Percentiles rank a stretch among this genome's conserved stretches.
These are phyloP conservation scores for Cryptococcus maquisensis DNA, from an alignment of 1,284 basidiomycete genomes.

Conservation along the genomic window DNA sequence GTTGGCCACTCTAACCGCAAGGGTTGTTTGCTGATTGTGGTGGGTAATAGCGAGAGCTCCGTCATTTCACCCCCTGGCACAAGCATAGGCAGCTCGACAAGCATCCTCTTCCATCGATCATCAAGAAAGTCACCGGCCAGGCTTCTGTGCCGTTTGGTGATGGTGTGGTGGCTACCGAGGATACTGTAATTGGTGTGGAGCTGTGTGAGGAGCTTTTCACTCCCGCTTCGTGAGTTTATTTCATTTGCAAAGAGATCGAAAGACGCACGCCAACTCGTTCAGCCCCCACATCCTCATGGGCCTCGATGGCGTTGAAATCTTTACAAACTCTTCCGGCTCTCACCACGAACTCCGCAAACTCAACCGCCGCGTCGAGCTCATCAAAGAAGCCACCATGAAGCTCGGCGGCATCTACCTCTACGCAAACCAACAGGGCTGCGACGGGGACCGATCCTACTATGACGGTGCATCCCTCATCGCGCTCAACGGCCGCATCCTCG, in stretches of 20 bases:
- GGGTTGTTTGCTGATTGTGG: neutral
- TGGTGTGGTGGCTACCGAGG: slow-evolving; percentile 84
- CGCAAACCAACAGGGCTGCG: slow-evolving; percentile 98
- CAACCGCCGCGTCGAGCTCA: slow-evolving; percentile 83
- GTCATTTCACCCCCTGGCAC: slow-evolving; percentile 94
- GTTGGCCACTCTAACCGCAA: no score
- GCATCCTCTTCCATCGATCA: slow-evolving; percentile 80
- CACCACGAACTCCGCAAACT: slow-evolving; percentile 97
- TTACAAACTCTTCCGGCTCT: slow-evolving; percentile 94
- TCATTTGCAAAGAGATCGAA: no score
- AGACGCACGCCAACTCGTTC: slow-evolving; percentile 1
- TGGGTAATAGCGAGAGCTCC: slow-evolving; percentile 64
- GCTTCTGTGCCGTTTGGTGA: slow-evolving; percentile 92
- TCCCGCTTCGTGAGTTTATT: slow-evolving; percentile 68
- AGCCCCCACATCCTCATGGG: slow-evolving; percentile 97
- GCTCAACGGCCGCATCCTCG: slow-evolving; percentile 84
- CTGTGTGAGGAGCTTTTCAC: slow-evolving; percentile 97
- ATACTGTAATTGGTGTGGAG: slow-evolving; percentile 94
- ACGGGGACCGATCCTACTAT: slow-evolving; percentile 95
- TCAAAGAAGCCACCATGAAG: slow-evolving; percentile 96
- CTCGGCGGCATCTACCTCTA: slow-evolving; percentile 95
- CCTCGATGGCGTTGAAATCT: slow-evolving; percentile 95
- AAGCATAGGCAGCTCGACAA: slow-evolving; percentile 84
- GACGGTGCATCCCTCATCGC: slow-evolving; percentile 96
- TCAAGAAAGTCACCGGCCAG: slow-evolving; percentile 83